Evolutionary conservation across 2,329 filamentous ascomycete species (phyloP), one percentile per base, ranked within the genome.

Genomic region (Truncatella angustata): DNA sequence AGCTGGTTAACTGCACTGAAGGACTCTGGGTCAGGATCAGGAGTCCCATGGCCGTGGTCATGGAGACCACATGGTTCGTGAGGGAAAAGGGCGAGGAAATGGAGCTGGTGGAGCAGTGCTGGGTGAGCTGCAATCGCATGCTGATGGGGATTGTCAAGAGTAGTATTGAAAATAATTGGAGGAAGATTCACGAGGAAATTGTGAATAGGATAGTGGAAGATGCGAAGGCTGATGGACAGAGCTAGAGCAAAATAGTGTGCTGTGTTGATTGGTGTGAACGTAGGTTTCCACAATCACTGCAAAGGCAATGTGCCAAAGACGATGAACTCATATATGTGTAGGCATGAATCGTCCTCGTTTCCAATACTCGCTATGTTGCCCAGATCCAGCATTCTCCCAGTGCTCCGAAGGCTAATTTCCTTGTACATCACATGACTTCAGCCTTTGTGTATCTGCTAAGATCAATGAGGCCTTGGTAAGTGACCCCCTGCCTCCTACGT

Each of bases 21-120:
- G 80, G 80, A 16, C 59, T 79, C 5, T 82, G 80, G 61, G 75
- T 79, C 37, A 66, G 79, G 9, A 75, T 82, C 50, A 69, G 67
- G 39, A 77, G 76, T 36, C 79, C 80, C 18, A 59, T 83, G 63
- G 72, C 70, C 40, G 68, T 80, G 30, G 65, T 76, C 2, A 76
- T 83, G 71, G 80, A 84, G 63, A 80, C 79, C 14, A 60, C 71
- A 14, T 84, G 80, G 80, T 54, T 45, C 47, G 51, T 68, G 10
- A 50, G 57, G 46, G 65, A 71, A 55, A 59, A 72, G 54, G 59
- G 67, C 26, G 61, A 70, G 39, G 60, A 62, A 32, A 57, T 73
- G 26, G 74, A 76, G 59, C 56, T 84, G 46, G 70, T 76, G 4
- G 78, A 83, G 65, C 73, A 77, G 12, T 68, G 78, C 18, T 60